A percentile compares a stretch with the other conserved stretches of the same genome.
phyloP scores from a whole-genome alignment of 257 asterid genomes.

The Voacanga thouarsii region DNA sequence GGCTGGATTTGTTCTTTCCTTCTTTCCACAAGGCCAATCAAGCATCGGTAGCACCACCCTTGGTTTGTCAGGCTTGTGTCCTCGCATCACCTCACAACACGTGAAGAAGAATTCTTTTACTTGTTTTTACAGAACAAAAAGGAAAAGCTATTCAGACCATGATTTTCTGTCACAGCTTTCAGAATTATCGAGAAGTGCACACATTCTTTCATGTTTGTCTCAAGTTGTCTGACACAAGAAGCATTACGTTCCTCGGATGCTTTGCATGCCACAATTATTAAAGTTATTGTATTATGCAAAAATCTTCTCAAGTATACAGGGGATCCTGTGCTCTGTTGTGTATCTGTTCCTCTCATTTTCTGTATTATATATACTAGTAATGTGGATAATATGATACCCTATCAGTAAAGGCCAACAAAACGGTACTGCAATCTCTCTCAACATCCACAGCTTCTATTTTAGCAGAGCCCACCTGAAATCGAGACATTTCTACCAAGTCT shows the following conservation, averaged over 20 bases:
- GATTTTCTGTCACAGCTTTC: constrained; percentile 45
- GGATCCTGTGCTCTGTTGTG: not conserved
- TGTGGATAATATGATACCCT: not conserved
- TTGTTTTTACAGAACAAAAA: constrained; percentile 14
- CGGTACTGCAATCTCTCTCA: no score
- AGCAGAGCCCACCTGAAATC: not conserved
- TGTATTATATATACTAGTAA: not conserved
- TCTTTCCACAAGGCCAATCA: not conserved
- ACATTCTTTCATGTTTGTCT: constrained; percentile 23
- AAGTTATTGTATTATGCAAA: not conserved
- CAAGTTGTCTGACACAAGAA: constrained; percentile 15
- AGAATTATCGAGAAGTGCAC: constrained; percentile 41
- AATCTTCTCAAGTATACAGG: not conserved
- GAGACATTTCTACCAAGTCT: not conserved
- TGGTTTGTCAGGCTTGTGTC: not conserved
- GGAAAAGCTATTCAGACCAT: constrained; percentile 7
- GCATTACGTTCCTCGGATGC: constrained; percentile 6
- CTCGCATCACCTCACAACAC: constrained; percentile 11
- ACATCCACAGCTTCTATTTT: not conserved
- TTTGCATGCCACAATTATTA: constrained; percentile 13
- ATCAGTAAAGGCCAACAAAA: not conserved
- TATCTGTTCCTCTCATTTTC: not conserved
- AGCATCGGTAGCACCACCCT: not conserved
- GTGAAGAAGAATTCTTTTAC: constrained; percentile 12
- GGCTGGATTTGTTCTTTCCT: not conserved